Evolutionary conservation across 2,329 filamentous ascomycete species (phyloP).

Genomic region (Gliomastix tumulicola): DNA sequence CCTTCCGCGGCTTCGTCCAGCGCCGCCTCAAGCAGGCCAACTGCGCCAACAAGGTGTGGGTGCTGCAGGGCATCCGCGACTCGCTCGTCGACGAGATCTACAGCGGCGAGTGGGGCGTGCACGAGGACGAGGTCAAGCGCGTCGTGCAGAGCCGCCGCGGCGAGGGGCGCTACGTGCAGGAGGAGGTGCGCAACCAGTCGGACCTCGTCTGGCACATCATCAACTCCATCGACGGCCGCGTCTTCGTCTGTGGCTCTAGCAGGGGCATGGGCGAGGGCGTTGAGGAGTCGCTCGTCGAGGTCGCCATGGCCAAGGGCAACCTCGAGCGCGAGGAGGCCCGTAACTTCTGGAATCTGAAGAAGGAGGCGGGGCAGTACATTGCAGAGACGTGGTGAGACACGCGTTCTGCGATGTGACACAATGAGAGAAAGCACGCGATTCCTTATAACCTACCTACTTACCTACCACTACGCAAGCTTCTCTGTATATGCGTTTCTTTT

Average conservation of each 20-base stretch:
- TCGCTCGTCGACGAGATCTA: conserved; percentile 93
- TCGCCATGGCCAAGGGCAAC: conserved; percentile 89
- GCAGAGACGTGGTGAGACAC: conserved; percentile 70
- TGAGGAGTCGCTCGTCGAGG: conserved; percentile 77
- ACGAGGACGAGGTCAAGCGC: conserved; percentile 79
- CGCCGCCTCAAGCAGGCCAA: conserved; percentile 89
- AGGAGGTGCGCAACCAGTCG: conserved; percentile 84
- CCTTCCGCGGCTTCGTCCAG: conserved; percentile 96
- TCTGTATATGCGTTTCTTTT: no score
- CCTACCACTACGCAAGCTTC: no score
- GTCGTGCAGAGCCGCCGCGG: conserved; percentile 71
- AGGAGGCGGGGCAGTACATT: conserved; percentile 90
- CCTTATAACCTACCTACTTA: no score
- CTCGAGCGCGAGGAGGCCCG: conserved; percentile 74
- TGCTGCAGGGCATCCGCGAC: conserved; percentile 90
- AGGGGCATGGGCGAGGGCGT: conserved; percentile 98
- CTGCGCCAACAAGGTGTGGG: conserved; percentile 97
- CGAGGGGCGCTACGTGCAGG: conserved; percentile 88
- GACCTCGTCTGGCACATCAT: conserved; percentile 98
- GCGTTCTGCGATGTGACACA: no score
- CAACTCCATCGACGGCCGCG: conserved; percentile 89
- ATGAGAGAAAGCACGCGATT: no score
- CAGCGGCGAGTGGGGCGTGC: conserved; percentile 90
- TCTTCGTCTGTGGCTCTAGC: conserved; percentile 93
- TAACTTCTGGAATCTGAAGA: conserved; percentile 89